Base-by-base conservation (phyloP, 495 filamentous ascomycete genomes). In the Penicillium dipodomyicola region DNA sequence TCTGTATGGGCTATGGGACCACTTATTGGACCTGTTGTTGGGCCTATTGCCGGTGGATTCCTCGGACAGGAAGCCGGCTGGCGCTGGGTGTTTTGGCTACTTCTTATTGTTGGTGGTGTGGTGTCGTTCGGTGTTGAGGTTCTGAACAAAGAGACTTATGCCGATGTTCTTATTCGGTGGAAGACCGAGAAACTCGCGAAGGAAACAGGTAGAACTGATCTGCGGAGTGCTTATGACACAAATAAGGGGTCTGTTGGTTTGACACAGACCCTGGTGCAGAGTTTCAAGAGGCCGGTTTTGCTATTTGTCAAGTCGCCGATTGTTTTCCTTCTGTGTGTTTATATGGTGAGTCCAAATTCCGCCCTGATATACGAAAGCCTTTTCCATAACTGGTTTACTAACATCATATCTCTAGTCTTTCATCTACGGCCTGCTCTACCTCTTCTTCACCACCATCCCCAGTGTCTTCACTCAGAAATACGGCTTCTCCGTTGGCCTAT, bases 361-460 rank as follows among this genome's bases (percentile, higher is more conserved):
- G 15, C 3, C 6, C 15, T 9, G 35, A 39, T 17, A 39, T 2
- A 17, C 35, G 6, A 39, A 5, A 0, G 5, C 0, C 23, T 5
- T 25, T 25, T 25, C 5, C 23, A 25, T 25, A 6, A 25, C 23
- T 25, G 23, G 2, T 1, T 43, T 25, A 3, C 43, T 58, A 19
- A 58, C 35, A 6, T 48, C 2, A 2, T 39, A 11, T 11, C 6
- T 27, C 20, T 6, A 54, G 52, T 25, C 82, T 0, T 61, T 88
- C 9, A 67, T 89, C 29, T 90, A 88, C 62, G 81, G 84, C 37
- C 71, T 88, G 5, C 74, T 87, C 0, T 90, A 88, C 64, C 80
- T 85, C 6, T 87, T 88, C 67, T 77, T 87, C 49, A 81, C 82
- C n/a, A 87, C 84, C 5, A 90, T 88, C 63, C 72, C 80, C 0